A percentile compares a stretch with the other conserved stretches of the same genome.
Conservation (phyloP, 345 rosid species). For the Murraya paniculata region DNA sequence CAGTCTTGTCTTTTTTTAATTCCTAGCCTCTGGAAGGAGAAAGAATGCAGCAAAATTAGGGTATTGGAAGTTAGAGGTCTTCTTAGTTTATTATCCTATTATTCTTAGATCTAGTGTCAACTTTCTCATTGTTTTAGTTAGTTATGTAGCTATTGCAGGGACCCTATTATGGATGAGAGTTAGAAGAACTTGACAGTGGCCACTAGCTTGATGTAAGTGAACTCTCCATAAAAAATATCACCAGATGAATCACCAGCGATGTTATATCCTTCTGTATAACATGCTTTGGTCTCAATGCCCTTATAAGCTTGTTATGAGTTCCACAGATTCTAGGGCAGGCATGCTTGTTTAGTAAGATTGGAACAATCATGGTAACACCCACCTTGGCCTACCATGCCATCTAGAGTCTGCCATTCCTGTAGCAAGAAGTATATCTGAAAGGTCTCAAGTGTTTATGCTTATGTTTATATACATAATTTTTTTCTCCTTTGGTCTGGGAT, state of each 20-base stretch:
- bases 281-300: constrained; percentile 14
- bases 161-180: neutral
- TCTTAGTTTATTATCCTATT: neutral
- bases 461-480: neutral
- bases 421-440: neutral
- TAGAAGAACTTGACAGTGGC: neutral
- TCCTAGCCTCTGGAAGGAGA: neutral
- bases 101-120: neutral
- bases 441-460: neutral
- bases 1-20: neutral
- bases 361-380: constrained; percentile 21
- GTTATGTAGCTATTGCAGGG: neutral
- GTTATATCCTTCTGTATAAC: constrained; percentile 5
- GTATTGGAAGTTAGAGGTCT: neutral
- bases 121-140: neutral
- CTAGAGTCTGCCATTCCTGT: neutral
- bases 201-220: neutral
- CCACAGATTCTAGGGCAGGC: constrained; percentile 15
- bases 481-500: neutral
- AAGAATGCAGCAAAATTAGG: neutral
- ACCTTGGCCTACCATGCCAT: constrained; percentile 15
- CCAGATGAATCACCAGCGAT: neutral
- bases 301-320: constrained; percentile 7
- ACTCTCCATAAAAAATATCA: neutral
- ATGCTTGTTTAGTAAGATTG: constrained; percentile 25